phyloP scores from a whole-genome alignment of 768 basidiomycete genomes.

The Cytidiella melzeri region DNA sequence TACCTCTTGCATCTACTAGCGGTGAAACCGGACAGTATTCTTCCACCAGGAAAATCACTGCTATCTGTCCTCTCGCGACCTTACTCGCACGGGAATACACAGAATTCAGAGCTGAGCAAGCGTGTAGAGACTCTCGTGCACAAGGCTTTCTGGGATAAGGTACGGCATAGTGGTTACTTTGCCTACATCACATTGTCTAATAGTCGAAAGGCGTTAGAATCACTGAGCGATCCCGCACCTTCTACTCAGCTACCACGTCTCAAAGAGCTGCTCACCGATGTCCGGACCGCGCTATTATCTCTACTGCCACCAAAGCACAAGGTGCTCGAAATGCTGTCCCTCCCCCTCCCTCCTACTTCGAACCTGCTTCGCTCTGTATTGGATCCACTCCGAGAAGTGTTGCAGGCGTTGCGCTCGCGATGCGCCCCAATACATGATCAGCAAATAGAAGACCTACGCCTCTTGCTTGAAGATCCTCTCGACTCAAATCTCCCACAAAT shows the following conservation, averaged over 20 bases:
- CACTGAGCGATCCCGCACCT: constrained; percentile 53
- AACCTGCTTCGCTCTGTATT: constrained; percentile 56
- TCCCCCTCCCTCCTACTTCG: constrained; percentile 61
- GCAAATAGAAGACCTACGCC: constrained; percentile 40
- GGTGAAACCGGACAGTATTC: constrained; percentile 48
- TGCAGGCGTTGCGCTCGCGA: constrained; percentile 46
- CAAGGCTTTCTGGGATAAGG: constrained; percentile 72
- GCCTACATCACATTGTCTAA: background rate
- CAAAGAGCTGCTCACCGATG: constrained; percentile 48
- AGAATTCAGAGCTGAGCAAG: constrained; percentile 31
- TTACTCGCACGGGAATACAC: constrained; percentile 7
- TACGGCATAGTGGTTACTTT: constrained; percentile 26
- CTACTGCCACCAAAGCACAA: constrained; percentile 54
- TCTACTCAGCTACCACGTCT: constrained; percentile 55
- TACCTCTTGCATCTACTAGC: constrained; percentile 67
- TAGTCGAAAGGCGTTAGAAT: constrained; percentile 41
- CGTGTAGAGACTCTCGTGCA: constrained; percentile 45
- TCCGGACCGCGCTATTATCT: constrained; percentile 42
- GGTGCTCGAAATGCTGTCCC: constrained; percentile 44
- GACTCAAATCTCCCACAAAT: constrained; percentile 35
- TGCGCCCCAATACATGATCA: constrained; percentile 64
- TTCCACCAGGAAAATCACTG: constrained; percentile 71
- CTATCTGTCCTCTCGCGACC: constrained; percentile 50
- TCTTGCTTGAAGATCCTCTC: constrained; percentile 28
- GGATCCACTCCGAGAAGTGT: constrained; percentile 47